Evolutionary conservation across 1,284 basidiomycete genomes (phyloP).

Genomic region (Malassezia furfur): DNA sequence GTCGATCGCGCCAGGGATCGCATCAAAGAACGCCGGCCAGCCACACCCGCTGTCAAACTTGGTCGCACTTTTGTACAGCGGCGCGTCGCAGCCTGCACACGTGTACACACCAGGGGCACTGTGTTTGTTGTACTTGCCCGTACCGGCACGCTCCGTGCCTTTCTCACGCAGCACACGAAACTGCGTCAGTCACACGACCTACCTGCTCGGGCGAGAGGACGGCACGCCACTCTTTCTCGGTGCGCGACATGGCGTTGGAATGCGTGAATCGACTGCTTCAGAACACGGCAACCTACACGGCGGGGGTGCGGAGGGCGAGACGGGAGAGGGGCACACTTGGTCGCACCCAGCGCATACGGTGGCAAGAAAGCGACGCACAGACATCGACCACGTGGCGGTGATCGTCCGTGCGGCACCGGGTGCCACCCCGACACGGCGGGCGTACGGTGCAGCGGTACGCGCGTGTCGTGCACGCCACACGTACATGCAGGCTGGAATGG

Average conservation of each 20-base stretch:
- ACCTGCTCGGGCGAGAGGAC: constrained; percentile 74
- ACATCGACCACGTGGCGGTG: neutral
- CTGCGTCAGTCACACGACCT: constrained; percentile 50
- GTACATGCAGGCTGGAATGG: too few species aligned
- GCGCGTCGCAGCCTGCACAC: constrained; percentile 49
- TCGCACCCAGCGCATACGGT: constrained; percentile 3
- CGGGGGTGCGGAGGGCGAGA: neutral
- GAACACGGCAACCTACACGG: neutral
- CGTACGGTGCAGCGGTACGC: too few species aligned
- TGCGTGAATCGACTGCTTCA: neutral
- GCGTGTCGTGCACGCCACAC: too few species aligned
- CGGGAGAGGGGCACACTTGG: neutral
- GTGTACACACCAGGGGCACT: constrained; percentile 60
- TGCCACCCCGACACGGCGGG: too few species aligned
- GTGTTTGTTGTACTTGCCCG: constrained; percentile 68
- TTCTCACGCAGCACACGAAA: constrained; percentile 77
- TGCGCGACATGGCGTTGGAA: neutral
- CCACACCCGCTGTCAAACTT: constrained; percentile 91
- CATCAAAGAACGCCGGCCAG: constrained; percentile 95
- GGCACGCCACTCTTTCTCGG: constrained; percentile 66
- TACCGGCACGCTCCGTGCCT: constrained; percentile 71
- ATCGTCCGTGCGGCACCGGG: too few species aligned
- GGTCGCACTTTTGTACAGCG: constrained; percentile 59
- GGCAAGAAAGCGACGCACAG: neutral
- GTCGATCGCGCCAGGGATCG: constrained; percentile 78